Evolutionary conservation across 352 stramenopile genomes (phyloP).

Genomic region (Saprolegnia diclina): DNA sequence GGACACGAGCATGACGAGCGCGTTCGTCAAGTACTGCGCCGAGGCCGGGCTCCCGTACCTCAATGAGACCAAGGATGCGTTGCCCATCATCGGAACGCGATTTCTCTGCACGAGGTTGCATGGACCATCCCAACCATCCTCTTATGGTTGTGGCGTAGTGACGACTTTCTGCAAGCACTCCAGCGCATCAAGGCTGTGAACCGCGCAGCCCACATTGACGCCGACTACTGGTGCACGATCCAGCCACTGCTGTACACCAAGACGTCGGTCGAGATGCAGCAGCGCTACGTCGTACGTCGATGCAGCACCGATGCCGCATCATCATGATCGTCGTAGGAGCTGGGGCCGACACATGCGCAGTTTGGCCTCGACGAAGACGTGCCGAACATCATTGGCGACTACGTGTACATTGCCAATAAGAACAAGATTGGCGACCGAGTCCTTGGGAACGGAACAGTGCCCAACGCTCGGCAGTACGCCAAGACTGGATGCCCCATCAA

Average conservation of each 20-base stretch:
- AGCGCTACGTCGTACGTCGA: conserved; percentile 33
- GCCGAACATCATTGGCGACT: conserved; percentile 36
- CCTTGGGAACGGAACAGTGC: conserved; percentile 49
- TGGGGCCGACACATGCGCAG: conserved; percentile 45
- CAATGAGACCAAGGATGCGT: conserved; percentile 20
- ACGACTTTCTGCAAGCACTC: conserved; percentile 53
- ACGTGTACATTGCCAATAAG: conserved; percentile 57
- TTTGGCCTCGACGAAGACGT: conserved; percentile 67
- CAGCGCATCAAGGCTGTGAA: conserved; percentile 58
- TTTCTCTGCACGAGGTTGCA: conserved; percentile 66
- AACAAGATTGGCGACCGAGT: conserved; percentile 61
- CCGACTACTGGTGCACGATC: conserved; percentile 39
- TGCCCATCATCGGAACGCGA: conserved; percentile 27
- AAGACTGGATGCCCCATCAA: conserved; percentile 64
- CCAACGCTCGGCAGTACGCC: conserved; percentile 68
- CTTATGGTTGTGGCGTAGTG: conserved; percentile 29
- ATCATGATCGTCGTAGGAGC: conserved; percentile 30
- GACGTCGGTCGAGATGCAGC: conserved; percentile 39
- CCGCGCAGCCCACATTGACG: conserved; percentile 24
- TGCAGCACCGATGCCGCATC: not conserved
- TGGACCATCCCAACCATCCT: not conserved
- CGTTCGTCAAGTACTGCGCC: conserved; percentile 53
- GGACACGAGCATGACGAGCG: conserved; percentile 60
- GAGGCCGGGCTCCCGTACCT: conserved; percentile 32
- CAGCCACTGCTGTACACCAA: conserved; percentile 46